Base-by-base conservation (phyloP, 345 rosid genomes). In the Aurinia saxatilis region DNA sequence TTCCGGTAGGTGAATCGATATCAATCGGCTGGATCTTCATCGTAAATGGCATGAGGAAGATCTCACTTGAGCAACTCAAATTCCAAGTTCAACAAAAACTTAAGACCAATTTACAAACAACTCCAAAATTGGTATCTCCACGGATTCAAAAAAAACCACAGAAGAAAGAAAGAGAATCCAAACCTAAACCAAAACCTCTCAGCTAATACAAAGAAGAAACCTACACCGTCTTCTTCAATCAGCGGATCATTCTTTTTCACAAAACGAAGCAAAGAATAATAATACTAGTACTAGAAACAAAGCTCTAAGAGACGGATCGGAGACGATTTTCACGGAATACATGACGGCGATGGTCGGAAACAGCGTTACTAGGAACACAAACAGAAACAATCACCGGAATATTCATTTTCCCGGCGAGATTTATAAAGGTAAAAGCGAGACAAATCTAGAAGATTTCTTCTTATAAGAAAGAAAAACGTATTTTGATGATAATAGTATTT, bases 21-120 rank as follows among this genome's bases (percentile, higher is more conserved):
- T 84, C 84, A 42, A 82, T 73, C 19, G 95, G 95, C 42, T 84
- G 83, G 79, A 87, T 77, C 86, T 87, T 86, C 82, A 85, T 85
- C 65, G 75, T 81, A 60, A 73, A 66, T 42, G 72, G 76, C 68
- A 66, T 73, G 52, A 44, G 10, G 46, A 66, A 50, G 63, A 53
- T 60, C 63, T 44, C n/a, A n/a, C n/a, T n/a, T n/a, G n/a, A n/a
- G n/a, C n/a, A n/a, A n/a, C n/a, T n/a, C n/a, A n/a, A n/a, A n/a
- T n/a, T n/a, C n/a, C n/a, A n/a, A n/a, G n/a, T n/a, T n/a, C n/a
- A n/a, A n/a, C n/a, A n/a, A n/a, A n/a, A n/a, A n/a, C n/a, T n/a
- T n/a, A n/a, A n/a, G n/a, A n/a, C n/a, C 64, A 73, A 15, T 56
- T 38, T 31, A 70, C 60, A 56, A 57, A 65, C 57, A 56, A 57